Conservation (phyloP, 139 green algal genomes). For the Volvox africanus region DNA sequence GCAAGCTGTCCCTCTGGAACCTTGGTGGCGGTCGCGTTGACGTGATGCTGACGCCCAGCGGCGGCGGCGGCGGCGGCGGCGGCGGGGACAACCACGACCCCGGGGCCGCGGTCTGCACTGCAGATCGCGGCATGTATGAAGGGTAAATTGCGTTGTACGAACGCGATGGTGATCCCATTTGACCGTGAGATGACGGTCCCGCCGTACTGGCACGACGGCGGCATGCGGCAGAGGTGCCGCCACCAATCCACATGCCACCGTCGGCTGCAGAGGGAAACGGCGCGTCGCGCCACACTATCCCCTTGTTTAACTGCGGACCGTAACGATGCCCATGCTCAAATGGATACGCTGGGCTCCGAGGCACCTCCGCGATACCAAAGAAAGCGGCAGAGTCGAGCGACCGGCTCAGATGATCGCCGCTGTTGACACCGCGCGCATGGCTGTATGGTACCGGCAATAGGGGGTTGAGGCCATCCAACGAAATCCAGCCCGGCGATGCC, state of each 20-base stretch:
- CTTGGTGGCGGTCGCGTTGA: neutral
- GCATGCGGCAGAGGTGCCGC: neutral
- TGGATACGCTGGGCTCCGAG: neutral
- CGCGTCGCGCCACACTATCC: neutral
- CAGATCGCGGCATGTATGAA: neutral
- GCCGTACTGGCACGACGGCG: neutral
- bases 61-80: neutral
- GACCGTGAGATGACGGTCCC: neutral
- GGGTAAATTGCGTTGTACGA: neutral
- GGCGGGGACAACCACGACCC: neutral
- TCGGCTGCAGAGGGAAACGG: too few species aligned
- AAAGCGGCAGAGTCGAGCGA: neutral
- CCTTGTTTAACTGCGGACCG: neutral
- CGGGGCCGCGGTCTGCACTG: neutral
- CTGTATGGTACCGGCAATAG: neutral
- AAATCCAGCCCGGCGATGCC: neutral
- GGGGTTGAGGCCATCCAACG: neutral
- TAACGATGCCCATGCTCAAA: neutral
- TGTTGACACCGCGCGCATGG: neutral
- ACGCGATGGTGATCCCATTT: neutral
- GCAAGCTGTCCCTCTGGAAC: slow-evolving; percentile 2
- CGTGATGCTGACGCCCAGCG: neutral
- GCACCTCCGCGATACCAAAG: neutral
- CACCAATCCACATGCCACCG: neutral
- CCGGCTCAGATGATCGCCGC: neutral